Evolutionary conservation across 2,329 filamentous ascomycete species (phyloP), one percentile per base, ranked within the genome.

Genomic region (Nemania sp.): DNA sequence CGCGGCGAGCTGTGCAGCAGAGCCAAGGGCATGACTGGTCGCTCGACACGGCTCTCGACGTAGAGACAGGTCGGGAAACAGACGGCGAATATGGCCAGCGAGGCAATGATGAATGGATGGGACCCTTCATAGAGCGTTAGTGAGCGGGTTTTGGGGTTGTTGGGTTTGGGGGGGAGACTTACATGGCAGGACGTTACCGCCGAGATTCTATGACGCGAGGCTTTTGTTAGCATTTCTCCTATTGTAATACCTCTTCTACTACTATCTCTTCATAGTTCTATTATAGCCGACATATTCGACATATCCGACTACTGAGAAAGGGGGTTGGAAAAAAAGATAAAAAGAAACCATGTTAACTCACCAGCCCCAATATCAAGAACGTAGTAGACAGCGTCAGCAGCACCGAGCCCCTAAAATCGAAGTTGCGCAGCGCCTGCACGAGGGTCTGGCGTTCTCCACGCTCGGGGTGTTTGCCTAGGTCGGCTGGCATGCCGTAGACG

Each of bases 151-250:
- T 11, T 23, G 23, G 7, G 20, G 2, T 14, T n/a, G 11, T 12
- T 9, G 19, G 20, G 8, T 23, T 9, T 8, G n/a, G 24, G 14
- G 5, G 3, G 1, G 33, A 12, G 14, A 68, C 75, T 73, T 70
- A 78, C 78, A 86, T 8, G 80, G 75, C n/a, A 83, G 68, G 4
- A 86, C 71, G 52, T 86, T 86, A n/a, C 84, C 84, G 43, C 84
- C 84, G 2, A 86, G 74, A 51, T 79, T 86, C 77, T 83, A 52
- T 14, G 28, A 28, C 6, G 2, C 11, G 14, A 50, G 20, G 12
- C 5, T 8, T 31, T 33, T 11, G 17, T 58, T 22, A 58, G 48
- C 43, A 43, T 37, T 24, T 23, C 6, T 37, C 5, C 14, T 22
- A n/a, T 15, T 42, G 15, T 36, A 5, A 17, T 5, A 33, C 4